Conservation (phyloP, 768 basidiomycete species). For the Naganishia vaughanmartiniae region DNA sequence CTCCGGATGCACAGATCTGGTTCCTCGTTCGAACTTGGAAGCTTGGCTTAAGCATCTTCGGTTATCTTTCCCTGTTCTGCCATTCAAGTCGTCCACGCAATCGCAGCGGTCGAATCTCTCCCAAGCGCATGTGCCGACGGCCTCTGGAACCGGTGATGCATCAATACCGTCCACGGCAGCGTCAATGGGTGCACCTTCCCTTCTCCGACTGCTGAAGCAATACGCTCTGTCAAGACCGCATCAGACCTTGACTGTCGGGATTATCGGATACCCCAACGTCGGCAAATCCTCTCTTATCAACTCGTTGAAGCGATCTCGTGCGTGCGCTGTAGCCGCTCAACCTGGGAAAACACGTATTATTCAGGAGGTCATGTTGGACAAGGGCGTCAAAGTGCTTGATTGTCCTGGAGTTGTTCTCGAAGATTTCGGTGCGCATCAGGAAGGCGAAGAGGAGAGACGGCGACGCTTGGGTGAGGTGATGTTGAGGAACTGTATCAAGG, state of each 20-base stretch:
- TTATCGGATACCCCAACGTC: conserved; percentile 54
- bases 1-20: conserved; percentile 64
- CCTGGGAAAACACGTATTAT: conserved; percentile 90
- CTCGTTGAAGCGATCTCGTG: conserved; percentile 51
- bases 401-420: conserved; percentile 98
- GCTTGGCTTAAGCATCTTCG: conserved; percentile 88
- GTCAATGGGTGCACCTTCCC: conserved; percentile 54
- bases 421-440: conserved; percentile 57
- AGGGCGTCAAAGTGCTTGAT: conserved; percentile 86
- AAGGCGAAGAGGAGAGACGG: conserved; percentile 46
- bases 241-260: conserved; percentile 52
- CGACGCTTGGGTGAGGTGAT: conserved; percentile 62
- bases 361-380: conserved; percentile 87
- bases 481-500: conserved; percentile 81
- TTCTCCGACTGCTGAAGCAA: conserved; percentile 73
- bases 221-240: conserved; percentile 51
- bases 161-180: conserved; percentile 47
- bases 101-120: conserved; percentile 77
- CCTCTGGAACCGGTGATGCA: conserved; percentile 54
- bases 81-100: conserved; percentile 79
- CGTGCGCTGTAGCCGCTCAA: conserved; percentile 86
- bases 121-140: conserved; percentile 53
- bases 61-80: conserved; percentile 85
- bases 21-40: conserved; percentile 82
- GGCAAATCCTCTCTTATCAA: conserved; percentile 54